A percentile compares a stretch with the other conserved stretches of the same genome.
Evolutionary conservation across 2,329 filamentous ascomycete genomes (phyloP).

Genomic region (Exophiala viscosa): DNA sequence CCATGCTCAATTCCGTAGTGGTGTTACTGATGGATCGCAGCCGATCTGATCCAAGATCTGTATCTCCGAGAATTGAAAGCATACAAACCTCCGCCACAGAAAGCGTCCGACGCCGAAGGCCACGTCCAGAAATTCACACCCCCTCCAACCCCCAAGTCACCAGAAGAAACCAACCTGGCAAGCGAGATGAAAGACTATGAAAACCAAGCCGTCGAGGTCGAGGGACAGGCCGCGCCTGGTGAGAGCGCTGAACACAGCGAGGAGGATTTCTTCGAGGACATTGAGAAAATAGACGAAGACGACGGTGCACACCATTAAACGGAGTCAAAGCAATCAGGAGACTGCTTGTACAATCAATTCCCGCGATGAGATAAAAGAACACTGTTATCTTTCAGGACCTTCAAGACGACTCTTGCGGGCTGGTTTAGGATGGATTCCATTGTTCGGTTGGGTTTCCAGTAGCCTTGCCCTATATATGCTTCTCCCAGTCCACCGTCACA

Average conservation of each 20-base stretch:
- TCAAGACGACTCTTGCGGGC: too few relatives aligned
- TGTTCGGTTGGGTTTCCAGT: too few relatives aligned
- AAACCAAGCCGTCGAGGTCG: slow-evolving; percentile 86
- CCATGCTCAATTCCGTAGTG: background rate
- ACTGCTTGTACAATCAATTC: slow-evolving; percentile 17
- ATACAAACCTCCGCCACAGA: slow-evolving; percentile 83
- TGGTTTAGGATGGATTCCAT: too few relatives aligned
- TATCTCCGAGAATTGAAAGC: slow-evolving; percentile 94
- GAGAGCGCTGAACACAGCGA: slow-evolving; percentile 47
- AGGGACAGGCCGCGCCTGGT: slow-evolving; percentile 69
- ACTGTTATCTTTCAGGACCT: background rate
- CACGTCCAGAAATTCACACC: slow-evolving; percentile 83
- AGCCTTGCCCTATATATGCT: background rate
- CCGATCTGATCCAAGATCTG: slow-evolving; percentile 95
- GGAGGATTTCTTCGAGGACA: slow-evolving; percentile 77
- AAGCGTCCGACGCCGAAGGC: slow-evolving; percentile 81
- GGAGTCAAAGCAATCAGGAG: background rate
- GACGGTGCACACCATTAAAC: slow-evolving; percentile 36
- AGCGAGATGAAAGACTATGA: slow-evolving; percentile 93
- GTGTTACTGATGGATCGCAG: slow-evolving; percentile 47
- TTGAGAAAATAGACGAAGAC: slow-evolving; percentile 53
- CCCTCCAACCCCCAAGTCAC: slow-evolving; percentile 78
- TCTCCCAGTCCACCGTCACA: too few relatives aligned
- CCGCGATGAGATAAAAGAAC: slow-evolving; percentile 9
- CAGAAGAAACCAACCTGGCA: slow-evolving; percentile 91